Base-by-base conservation (phyloP, 805 yeast species). In the Saccharomycopsis amapae region DNA sequence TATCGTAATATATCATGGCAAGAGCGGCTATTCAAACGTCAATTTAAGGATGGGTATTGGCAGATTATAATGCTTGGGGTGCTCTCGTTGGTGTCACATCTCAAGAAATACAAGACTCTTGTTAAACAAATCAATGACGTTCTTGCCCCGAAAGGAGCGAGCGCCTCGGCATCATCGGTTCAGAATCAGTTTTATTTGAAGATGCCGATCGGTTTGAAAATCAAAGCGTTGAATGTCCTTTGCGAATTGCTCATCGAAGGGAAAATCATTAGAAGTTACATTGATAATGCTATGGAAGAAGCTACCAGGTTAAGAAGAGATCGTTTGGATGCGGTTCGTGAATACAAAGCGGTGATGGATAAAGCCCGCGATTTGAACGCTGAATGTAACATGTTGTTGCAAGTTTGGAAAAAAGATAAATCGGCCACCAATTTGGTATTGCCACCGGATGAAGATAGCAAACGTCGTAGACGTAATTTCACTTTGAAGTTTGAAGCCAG, bases 11-110 rank as follows among this genome's bases (percentile, higher is more conserved):
- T 66, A 0, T 63, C 79, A 10, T 93, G 97, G 96, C 76, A 79
- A 48, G 94, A 84, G 25, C 68, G 94, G 34, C 68, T 90, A 17
- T 73, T 79, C 12, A 79, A 76, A 45, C 76, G 96, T 45, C 75
- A 75, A 52, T 93, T 85, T 61, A 78, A 73, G 55, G 88, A 86
- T 56, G 95, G 96, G 3, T 78, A 78, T 45, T 90, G 97, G 96
- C 81, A 86, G 55, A 71, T 82, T 34, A 74, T 83, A 36, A 61
- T 89, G 36, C 60, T 88, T 40, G 96, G 96, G 26, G 68, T 88
- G 2, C 68, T 89, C 35, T 76, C 78, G 18, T 67, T 71, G 40
- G 76, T 78, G 13, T 77, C 78, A 38, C 71, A 78, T 52, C 69
- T 79, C 33, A 76, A 79, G 1, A 72, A 71, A 12, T 82, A 75